Evolutionary conservation across 1,284 basidiomycete species (phyloP).

Genomic region (Exobasidium cylindrosporum): DNA sequence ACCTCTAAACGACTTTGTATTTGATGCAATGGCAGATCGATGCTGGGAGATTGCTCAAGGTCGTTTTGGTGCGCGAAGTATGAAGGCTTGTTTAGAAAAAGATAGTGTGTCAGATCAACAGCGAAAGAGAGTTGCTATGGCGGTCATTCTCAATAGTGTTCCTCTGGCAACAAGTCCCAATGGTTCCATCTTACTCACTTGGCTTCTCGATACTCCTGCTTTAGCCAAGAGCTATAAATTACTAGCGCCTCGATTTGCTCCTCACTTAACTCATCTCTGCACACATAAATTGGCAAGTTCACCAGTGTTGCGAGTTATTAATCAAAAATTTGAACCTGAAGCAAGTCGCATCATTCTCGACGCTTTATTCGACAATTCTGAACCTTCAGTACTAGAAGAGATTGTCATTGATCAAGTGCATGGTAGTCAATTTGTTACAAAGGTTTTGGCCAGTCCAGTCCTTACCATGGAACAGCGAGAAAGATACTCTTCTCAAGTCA

Average conservation of each 20-base stretch:
- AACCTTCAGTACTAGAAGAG: constrained; percentile 72
- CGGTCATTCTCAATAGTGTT: constrained; percentile 93
- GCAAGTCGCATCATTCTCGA: constrained; percentile 51
- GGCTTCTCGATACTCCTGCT: constrained; percentile 90
- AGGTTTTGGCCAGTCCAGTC: constrained; percentile 81
- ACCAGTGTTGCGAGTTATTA: constrained; percentile 72
- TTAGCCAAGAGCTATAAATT: constrained; percentile 89
- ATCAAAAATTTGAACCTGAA: constrained; percentile 51
- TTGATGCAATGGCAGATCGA: constrained; percentile 95
- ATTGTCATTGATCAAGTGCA: constrained; percentile 69
- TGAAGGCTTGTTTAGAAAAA: constrained; percentile 89
- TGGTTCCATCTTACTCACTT: constrained; percentile 88
- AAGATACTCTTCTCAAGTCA: constrained; percentile 65
- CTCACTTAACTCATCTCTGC: constrained; percentile 91
- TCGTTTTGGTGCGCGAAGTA: constrained; percentile 93
- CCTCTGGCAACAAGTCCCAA: constrained; percentile 97
- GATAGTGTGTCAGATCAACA: constrained; percentile 59
- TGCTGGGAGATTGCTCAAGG: constrained; percentile 98
- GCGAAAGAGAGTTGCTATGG: constrained; percentile 83
- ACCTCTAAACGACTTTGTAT: constrained; percentile 76
- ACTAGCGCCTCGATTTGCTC: constrained; percentile 88
- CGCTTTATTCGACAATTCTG: constrained; percentile 60
- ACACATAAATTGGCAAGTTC: constrained; percentile 95
- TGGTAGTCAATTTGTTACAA: constrained; percentile 87
- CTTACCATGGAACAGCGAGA: constrained; percentile 70